A percentile compares a stretch with the other conserved stretches of the same genome.
Conservation (phyloP, 148 eudicot genomes). For the Vaccinium vitisidaea region DNA sequence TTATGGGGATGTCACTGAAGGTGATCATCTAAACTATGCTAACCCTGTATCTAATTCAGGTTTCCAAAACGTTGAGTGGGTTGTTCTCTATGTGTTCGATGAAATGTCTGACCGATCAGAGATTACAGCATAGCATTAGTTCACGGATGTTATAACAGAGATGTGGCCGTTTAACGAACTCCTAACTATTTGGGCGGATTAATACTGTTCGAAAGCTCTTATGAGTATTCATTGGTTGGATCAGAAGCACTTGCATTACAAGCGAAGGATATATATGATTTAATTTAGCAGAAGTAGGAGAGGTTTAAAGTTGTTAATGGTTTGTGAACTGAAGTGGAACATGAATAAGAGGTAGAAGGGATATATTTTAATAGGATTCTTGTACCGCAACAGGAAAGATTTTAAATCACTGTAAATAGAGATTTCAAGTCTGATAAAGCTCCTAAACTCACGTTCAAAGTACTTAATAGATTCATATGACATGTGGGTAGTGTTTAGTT, state of each 20-base stretch:
- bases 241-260: neutral
- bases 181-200: neutral
- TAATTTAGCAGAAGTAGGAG: neutral
- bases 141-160: neutral
- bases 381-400: neutral
- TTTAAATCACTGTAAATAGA: neutral
- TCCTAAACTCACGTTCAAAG: too few species aligned
- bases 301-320: neutral
- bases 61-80: neutral
- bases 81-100: conserved; percentile 25
- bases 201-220: neutral
- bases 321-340: neutral
- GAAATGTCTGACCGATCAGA: conserved; percentile 30
- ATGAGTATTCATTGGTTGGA: neutral
- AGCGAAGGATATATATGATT: neutral
- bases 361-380: neutral
- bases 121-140: neutral
- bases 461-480: too few species aligned
- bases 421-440: too few species aligned
- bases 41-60: neutral
- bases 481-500: neutral
- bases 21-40: conserved; percentile 19
- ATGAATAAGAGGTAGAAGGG: neutral
- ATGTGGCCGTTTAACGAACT: neutral
- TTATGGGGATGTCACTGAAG: conserved; percentile 76